phyloP scores from a whole-genome alignment of 108 stramenopile species.

The Chaetoceros muelleri region DNA sequence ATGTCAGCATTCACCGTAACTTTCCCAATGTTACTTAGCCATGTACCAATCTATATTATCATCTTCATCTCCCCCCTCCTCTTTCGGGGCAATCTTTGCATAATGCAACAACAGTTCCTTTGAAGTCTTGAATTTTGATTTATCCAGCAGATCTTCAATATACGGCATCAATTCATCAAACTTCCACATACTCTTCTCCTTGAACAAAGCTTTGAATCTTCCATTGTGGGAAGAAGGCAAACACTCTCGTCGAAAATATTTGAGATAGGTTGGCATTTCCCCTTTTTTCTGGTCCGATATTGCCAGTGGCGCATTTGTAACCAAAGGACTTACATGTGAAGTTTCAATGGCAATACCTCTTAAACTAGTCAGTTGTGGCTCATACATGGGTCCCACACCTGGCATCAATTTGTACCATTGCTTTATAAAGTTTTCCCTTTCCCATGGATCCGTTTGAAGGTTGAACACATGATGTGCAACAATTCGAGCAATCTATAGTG shows the following conservation, averaged over 20 bases:
- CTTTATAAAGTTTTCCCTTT: background rate
- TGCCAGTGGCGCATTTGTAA: background rate
- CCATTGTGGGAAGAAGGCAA: background rate
- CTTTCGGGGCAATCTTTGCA: background rate
- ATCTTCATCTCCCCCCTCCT: no score
- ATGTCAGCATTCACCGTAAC: conserved; percentile 38
- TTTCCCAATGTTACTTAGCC: no score
- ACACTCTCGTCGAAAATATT: background rate
- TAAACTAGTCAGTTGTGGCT: background rate
- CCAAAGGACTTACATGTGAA: no score
- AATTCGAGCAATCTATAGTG: background rate
- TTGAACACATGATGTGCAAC: background rate
- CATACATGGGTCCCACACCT: background rate
- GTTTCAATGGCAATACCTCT: background rate
- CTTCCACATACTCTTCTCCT: background rate
- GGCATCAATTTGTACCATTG: background rate
- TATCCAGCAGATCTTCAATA: background rate
- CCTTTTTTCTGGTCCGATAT: background rate
- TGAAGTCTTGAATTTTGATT: background rate
- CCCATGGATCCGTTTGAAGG: background rate
- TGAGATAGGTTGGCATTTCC: background rate
- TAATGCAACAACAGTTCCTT: background rate
- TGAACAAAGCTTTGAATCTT: background rate
- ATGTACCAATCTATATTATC: no score
- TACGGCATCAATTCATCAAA: background rate